Percentiles rank a stretch among this genome's conserved stretches.
Conservation (phyloP, 2,329 filamentous ascomycete species). For the Phoma sp. region DNA sequence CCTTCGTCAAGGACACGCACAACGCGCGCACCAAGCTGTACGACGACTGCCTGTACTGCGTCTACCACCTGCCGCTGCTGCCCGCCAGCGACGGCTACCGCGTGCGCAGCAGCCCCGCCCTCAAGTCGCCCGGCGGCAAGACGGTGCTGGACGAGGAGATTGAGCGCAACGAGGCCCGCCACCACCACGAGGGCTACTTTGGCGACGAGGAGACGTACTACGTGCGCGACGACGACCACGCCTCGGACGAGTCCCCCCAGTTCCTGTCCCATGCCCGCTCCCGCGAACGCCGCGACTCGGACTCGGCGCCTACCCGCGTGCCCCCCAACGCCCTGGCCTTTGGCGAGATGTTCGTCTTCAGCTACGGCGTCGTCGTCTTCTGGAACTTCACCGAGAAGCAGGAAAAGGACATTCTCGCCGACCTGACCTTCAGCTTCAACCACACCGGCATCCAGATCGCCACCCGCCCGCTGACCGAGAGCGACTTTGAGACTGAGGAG, state of each 20-base stretch:
- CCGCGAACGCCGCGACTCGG: slow-evolving; percentile 30
- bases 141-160: slow-evolving; percentile 94
- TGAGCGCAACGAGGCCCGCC: slow-evolving; percentile 86
- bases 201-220: slow-evolving; percentile 71
- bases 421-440: slow-evolving; percentile 85
- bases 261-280: slow-evolving; percentile 12
- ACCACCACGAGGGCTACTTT: slow-evolving; percentile 91
- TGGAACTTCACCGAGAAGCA: slow-evolving; percentile 98
- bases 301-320: slow-evolving; percentile 56
- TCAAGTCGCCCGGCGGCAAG: slow-evolving; percentile 93
- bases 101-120: slow-evolving; percentile 84
- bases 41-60: slow-evolving; percentile 95
- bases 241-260: slow-evolving; percentile 20
- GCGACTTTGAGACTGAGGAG: slow-evolving; percentile 95
- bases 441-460: slow-evolving; percentile 73
- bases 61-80: slow-evolving; percentile 90
- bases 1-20: slow-evolving; percentile 87
- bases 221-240: slow-evolving; percentile 42
- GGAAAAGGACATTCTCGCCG: slow-evolving; percentile 94
- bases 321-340: slow-evolving; percentile 78
- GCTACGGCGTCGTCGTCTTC: slow-evolving; percentile 96
- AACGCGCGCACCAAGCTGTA: slow-evolving; percentile 94
- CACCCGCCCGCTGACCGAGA: slow-evolving; percentile 80
- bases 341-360: slow-evolving; percentile 96
- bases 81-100: slow-evolving; percentile 87